Evolutionary conservation across 352 stramenopile genomes (phyloP).

Genomic region (Peronosclerospora sorghi): DNA sequence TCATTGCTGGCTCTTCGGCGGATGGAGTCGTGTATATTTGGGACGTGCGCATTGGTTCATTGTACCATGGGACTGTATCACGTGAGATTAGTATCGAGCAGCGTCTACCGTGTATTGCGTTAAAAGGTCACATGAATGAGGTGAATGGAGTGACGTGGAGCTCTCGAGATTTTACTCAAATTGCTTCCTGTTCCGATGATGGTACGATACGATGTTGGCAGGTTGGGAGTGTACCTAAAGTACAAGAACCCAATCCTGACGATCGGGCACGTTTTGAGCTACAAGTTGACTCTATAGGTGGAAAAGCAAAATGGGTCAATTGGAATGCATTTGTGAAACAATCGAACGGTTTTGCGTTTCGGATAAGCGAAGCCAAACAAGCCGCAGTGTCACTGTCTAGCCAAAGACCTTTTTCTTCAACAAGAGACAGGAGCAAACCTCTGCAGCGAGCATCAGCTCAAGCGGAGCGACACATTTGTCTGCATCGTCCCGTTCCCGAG

Average conservation of each 20-base stretch:
- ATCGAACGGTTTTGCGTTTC: conserved; percentile 21
- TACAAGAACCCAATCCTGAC: background rate
- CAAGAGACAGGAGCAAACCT: no score
- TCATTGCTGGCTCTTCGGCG: conserved; percentile 39
- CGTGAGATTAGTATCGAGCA: conserved; percentile 1
- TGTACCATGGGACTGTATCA: background rate
- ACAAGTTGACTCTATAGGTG: background rate
- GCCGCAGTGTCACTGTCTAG: background rate
- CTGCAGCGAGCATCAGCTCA: no score
- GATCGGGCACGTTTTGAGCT: conserved; percentile 12
- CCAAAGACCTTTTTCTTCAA: no score
- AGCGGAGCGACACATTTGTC: no score
- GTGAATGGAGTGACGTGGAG: conserved; percentile 61
- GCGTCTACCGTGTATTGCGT: conserved; percentile 23
- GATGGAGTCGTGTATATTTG: conserved; percentile 54
- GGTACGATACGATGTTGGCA: conserved; percentile 46
- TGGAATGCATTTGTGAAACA: conserved; percentile 26
- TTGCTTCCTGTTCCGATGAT: conserved; percentile 57
- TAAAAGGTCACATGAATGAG: conserved; percentile 52
- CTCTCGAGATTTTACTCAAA: conserved; percentile 30
- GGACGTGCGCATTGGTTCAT: conserved; percentile 20
- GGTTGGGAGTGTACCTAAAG: background rate
- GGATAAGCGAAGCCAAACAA: conserved; percentile 11
- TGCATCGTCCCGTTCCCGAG: conserved; percentile 16
- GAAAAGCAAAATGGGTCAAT: conserved; percentile 18